These are phyloP conservation scores for Chlamydomonas sp. DNA, from an alignment of 139 green algal genomes.

Conservation along the genomic window DNA sequence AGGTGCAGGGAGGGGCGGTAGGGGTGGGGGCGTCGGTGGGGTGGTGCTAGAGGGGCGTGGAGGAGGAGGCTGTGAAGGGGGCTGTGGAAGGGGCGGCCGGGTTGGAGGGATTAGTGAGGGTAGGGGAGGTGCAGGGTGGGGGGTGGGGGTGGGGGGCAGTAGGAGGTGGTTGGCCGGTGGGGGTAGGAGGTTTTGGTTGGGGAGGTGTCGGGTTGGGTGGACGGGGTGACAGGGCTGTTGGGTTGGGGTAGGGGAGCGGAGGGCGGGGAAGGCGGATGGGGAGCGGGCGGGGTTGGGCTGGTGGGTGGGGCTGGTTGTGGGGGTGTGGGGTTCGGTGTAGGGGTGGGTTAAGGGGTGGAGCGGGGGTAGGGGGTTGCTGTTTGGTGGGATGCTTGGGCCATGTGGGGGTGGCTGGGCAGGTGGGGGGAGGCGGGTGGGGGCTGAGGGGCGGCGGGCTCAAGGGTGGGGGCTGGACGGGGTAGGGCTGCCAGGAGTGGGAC, in stretches of 20 bases:
- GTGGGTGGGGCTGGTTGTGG: not conserved
- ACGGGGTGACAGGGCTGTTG: not conserved
- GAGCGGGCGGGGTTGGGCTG: not conserved
- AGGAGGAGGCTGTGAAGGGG: not conserved
- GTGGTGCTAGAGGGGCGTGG: not conserved
- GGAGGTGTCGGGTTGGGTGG: not conserved
- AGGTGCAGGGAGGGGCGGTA: too few species aligned
- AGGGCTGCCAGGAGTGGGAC: not conserved
- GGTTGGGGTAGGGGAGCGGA: not conserved
- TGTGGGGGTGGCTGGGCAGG: too few species aligned
- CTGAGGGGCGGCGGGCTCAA: too few species aligned
- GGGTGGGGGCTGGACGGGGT: not conserved
- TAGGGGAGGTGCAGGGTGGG: not conserved
- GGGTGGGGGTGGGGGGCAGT: too few species aligned
- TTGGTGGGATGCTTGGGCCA: not conserved
- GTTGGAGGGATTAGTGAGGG: too few species aligned
- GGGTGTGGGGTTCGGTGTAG: too few species aligned
- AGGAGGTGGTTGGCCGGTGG: too few species aligned
- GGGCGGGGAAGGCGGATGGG: not conserved
- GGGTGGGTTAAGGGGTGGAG: not conserved
- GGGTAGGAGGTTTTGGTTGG: not conserved
- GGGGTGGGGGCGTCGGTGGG: not conserved
- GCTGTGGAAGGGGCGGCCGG: not conserved
- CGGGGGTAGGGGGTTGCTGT: not conserved
- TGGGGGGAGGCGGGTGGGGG: too few species aligned